These are phyloP conservation scores for Toxoplasma gondii DNA, from an alignment of 169 alveolate species.

Conservation along the genomic window DNA sequence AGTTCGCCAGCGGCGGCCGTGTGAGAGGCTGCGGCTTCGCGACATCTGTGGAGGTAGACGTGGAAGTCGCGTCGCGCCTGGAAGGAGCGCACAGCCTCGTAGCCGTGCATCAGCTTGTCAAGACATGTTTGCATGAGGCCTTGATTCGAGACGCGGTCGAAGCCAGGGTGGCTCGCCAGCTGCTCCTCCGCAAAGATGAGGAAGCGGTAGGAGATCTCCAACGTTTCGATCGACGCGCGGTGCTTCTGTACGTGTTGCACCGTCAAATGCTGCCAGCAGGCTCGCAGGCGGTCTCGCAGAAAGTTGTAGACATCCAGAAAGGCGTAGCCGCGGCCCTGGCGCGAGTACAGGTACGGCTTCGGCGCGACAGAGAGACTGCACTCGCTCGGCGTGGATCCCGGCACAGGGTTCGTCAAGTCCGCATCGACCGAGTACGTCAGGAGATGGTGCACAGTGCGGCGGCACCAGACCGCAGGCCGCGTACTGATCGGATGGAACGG, in stretches of 20 bases:
- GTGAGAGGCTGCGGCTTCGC: background rate
- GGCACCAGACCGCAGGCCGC: constrained; percentile 85
- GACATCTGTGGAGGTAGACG: background rate
- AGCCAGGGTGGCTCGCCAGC: constrained; percentile 76
- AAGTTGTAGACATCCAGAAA: constrained; percentile 84
- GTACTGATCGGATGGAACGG: constrained; percentile 80
- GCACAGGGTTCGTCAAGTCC: constrained; percentile 68
- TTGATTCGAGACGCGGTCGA: constrained; percentile 80
- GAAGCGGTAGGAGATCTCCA: constrained; percentile 83
- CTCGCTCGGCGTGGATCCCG: background rate
- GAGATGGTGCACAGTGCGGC: constrained; percentile 80
- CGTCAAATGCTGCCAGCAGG: constrained; percentile 87
- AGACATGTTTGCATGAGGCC: constrained; percentile 82
- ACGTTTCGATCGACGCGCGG: constrained; percentile 83
- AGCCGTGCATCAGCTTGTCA: constrained; percentile 85
- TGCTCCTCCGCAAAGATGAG: constrained; percentile 80
- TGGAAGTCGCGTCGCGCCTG: constrained; percentile 14
- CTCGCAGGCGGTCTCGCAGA: constrained; percentile 83
- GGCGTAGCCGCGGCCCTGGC: constrained; percentile 73
- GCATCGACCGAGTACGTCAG: constrained; percentile 82
- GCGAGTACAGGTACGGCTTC: constrained; percentile 68
- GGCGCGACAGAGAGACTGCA: background rate
- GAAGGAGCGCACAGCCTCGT: constrained; percentile 78
- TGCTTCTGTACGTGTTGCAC: constrained; percentile 86
- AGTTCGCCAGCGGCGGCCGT: constrained; percentile 12